Conservation (phyloP, 1,139 yeast genomes). For the Yamadazyma atlantica region DNA sequence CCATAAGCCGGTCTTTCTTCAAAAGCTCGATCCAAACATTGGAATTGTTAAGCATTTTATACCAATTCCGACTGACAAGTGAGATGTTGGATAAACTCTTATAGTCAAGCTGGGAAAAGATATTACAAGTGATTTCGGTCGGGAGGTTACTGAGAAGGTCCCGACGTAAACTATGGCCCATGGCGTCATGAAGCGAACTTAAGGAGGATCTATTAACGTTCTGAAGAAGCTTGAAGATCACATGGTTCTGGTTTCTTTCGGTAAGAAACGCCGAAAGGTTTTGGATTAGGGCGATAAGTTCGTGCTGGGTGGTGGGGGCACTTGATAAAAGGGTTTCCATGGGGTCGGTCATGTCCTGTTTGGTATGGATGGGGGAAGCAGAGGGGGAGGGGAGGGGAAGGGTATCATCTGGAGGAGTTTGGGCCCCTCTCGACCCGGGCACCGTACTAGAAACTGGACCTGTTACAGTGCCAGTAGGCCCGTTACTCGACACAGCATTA, state of each 20-base stretch:
- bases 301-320: slow-evolving; percentile 41
- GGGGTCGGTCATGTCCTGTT: slow-evolving; percentile 14
- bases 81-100: slow-evolving; percentile 61
- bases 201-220: slow-evolving; percentile 66
- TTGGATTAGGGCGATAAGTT: slow-evolving; percentile 36
- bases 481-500: too few relatives aligned
- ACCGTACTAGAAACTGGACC: slow-evolving; percentile 30
- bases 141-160: slow-evolving; percentile 77
- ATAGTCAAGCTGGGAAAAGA: slow-evolving; percentile 68
- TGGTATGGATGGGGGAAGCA: slow-evolving; percentile 59
- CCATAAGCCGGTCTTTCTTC: slow-evolving; percentile 51
- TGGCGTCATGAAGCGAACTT: slow-evolving; percentile 60
- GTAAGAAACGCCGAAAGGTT: slow-evolving; percentile 36
- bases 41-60: slow-evolving; percentile 56
- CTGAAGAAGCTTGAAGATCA: slow-evolving; percentile 65
- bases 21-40: slow-evolving; percentile 60
- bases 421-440: slow-evolving; percentile 39
- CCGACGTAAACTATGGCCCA: slow-evolving; percentile 63
- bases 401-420: slow-evolving; percentile 49
- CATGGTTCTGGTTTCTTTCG: slow-evolving; percentile 38
- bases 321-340: slow-evolving; percentile 20
- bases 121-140: slow-evolving; percentile 66
- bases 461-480: slow-evolving; percentile 29
- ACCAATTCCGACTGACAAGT: slow-evolving; percentile 72
- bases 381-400: slow-evolving; percentile 66